Evolutionary conservation across 129 eudicot genomes (phyloP), one percentile per base, ranked within the genome.

Genomic region (Flaveria sonorensis): DNA sequence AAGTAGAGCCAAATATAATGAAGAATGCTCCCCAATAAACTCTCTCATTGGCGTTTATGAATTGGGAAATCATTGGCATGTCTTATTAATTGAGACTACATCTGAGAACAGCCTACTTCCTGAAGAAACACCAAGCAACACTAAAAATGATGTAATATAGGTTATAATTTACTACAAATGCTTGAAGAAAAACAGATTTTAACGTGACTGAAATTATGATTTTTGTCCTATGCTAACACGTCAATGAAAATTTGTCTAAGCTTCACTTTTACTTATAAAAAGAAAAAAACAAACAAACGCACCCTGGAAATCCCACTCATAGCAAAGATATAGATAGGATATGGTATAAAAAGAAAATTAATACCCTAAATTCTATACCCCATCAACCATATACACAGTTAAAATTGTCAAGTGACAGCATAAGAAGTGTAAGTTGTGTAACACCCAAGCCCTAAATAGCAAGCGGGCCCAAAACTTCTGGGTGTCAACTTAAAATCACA

Each of bases 11-110:
- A 68, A 83, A 70, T 53, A 74, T 45, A 50, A 92, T 36, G 52
- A 88, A 72, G 19, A 86, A 75, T 42, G 79, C 80, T 50, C 88
- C 92, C 86, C 83, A 78, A 32, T 66, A 83, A 28, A 57, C 72
- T 32, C 86, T 78, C 63, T 68, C 83, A 1, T 73, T 77, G 21
- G 72, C 68, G 12, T 64, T 78, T 47, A 77, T 46, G 11, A 80
- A 40, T 46, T 50, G 76, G 28, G 80, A 65, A 46, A 67, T 56
- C 65, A 8, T 66, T 66, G 55, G 52, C 72, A 51, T n/a, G 50
- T 64, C 68, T 64, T 20, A 42, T 23, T 43, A 68, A 20, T n/a
- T 6, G 32, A 68, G 19, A 70, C 39, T 46, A 47, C 57, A 70
- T 70, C 23, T 70, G 42, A 18, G 19, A 61, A 61, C 42, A 63